Conservation (phyloP, 345 rosid species). For the Eucalyptus coolabah region DNA sequence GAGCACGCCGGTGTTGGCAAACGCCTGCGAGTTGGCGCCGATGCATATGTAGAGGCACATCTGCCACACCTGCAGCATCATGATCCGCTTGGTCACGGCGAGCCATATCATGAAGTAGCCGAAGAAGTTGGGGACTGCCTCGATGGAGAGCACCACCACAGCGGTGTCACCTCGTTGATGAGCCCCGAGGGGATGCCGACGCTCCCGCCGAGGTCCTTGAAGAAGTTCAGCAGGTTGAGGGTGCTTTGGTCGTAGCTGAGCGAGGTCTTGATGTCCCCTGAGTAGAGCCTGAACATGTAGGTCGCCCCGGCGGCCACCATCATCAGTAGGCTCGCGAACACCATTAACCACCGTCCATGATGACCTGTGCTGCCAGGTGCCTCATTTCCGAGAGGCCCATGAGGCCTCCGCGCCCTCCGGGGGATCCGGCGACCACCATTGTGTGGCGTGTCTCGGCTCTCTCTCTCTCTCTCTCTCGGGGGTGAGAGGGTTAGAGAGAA, state of each 20-base stretch:
- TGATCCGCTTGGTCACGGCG: conserved; percentile 23
- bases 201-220: conserved; percentile 46
- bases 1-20: conserved; percentile 41
- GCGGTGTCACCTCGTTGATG: conserved; percentile 47
- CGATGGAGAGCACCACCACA: conserved; percentile 40
- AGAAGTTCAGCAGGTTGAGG: conserved; percentile 40
- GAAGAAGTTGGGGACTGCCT: conserved; percentile 32
- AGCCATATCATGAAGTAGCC: conserved; percentile 73
- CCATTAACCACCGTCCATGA: conserved; percentile 38
- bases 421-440: background rate
- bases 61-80: conserved; percentile 29
- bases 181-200: conserved; percentile 44
- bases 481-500: too few relatives aligned
- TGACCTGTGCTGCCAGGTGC: conserved; percentile 13
- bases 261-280: conserved; percentile 12
- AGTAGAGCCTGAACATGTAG: conserved; percentile 48
- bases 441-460: too few relatives aligned
- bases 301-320: conserved; percentile 48
- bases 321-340: conserved; percentile 41
- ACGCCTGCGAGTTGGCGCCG: conserved; percentile 50
- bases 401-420: background rate
- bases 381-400: background rate
- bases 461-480: too few relatives aligned
- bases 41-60: conserved; percentile 57
- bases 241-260: conserved; percentile 53